These are phyloP conservation scores for Pseudoscleropodium purum DNA, from an alignment of 225 moss, liverwort and hornwort species.

Conservation along the genomic window DNA sequence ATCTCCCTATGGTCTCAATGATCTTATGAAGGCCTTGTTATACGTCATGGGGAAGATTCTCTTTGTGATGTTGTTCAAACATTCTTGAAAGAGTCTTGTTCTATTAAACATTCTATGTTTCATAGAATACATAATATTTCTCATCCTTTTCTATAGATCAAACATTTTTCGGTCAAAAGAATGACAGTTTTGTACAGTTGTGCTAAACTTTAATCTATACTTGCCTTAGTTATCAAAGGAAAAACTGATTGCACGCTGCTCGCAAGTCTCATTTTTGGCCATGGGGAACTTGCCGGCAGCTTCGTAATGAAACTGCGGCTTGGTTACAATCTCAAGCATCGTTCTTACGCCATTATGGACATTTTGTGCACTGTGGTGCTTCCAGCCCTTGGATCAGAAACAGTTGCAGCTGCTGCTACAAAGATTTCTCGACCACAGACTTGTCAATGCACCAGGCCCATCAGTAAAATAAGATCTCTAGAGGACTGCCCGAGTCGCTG, in stretches of 20 bases:
- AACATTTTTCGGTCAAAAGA: neutral
- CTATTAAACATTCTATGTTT: neutral
- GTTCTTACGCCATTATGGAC: neutral
- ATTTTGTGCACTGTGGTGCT: neutral
- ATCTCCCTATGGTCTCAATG: neutral
- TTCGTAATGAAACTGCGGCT: neutral
- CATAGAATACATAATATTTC: neutral
- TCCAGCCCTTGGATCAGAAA: slow-evolving; percentile 45
- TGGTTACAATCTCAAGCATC: neutral
- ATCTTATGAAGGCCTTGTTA: neutral
- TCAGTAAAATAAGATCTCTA: slow-evolving; percentile 1
- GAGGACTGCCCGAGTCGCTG: neutral
- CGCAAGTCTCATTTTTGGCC: neutral
- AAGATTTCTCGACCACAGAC: slow-evolving; percentile 31
- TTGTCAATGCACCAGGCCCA: slow-evolving; percentile 37
- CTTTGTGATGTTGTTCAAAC: neutral
- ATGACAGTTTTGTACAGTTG: neutral
- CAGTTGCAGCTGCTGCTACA: slow-evolving; percentile 37
- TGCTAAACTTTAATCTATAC: neutral
- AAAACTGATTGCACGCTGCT: neutral
- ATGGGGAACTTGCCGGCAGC: neutral
- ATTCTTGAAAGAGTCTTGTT: neutral
- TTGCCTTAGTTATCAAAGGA: neutral
- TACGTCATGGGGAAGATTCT: neutral
- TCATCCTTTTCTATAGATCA: neutral